Conservation (phyloP, 2,329 filamentous ascomycete genomes). For the Alternaria arbusti region DNA sequence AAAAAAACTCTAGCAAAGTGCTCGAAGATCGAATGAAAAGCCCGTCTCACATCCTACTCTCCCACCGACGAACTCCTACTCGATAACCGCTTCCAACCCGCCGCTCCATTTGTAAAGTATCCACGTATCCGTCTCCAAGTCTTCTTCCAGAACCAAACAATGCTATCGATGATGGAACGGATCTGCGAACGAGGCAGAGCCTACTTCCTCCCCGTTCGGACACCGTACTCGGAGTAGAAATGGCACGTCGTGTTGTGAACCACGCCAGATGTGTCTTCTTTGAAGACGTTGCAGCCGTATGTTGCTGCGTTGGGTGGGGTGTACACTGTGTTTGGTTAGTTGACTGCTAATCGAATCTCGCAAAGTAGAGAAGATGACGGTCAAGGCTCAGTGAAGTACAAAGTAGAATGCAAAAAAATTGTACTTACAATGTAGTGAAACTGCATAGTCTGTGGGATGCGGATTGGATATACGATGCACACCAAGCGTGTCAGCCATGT, state of each 20-base stretch:
- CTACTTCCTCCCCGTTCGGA: constrained; percentile 1
- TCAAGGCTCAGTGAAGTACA: not conserved
- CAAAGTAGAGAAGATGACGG: no score
- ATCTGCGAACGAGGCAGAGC: not conserved
- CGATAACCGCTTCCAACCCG: not conserved
- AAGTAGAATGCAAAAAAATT: constrained; percentile 8
- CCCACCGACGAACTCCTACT: not conserved
- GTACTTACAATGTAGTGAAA: constrained; percentile 76
- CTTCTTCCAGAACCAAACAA: not conserved
- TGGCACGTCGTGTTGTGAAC: constrained; percentile 38
- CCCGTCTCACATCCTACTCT: not conserved
- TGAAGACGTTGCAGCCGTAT: constrained; percentile 81
- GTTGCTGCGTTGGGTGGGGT: constrained; percentile 88
- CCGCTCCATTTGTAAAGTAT: not conserved
- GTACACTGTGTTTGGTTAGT: constrained; percentile 62
- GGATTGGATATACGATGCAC: constrained; percentile 83
- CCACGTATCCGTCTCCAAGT: not conserved
- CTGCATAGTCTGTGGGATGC: constrained; percentile 72
- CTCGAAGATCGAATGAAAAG: not conserved
- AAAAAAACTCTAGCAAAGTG: not conserved
- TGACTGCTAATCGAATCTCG: no score
- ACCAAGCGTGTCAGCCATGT: constrained; percentile 89
- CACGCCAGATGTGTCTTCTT: constrained; percentile 69
- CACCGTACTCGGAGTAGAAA: constrained; percentile 44
- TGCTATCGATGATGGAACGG: not conserved